Conservation (phyloP, 148 eudicot species). For the Pharnaceum exiguum region DNA sequence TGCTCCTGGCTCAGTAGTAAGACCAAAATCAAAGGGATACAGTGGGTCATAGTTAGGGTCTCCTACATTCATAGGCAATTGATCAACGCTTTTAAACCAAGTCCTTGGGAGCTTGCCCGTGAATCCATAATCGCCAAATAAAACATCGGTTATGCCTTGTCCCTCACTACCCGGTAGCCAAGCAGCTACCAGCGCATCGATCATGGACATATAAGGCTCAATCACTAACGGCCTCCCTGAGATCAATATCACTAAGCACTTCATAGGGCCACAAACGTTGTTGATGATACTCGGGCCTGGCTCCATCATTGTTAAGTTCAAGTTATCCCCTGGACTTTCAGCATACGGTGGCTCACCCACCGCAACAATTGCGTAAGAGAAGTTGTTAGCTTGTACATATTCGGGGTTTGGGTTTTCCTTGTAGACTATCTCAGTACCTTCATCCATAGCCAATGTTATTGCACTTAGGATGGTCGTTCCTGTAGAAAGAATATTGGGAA, state of each 20-base stretch:
- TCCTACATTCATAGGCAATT: slow-evolving; percentile 44
- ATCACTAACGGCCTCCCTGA: slow-evolving; percentile 51
- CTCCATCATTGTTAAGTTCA: slow-evolving; percentile 37
- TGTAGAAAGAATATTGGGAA: background rate
- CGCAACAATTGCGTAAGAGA: slow-evolving; percentile 53
- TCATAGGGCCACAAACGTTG: slow-evolving; percentile 28
- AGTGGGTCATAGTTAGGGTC: slow-evolving; percentile 42
- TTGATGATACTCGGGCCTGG: slow-evolving; percentile 31
- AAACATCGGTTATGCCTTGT: slow-evolving; percentile 35
- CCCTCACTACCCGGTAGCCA: slow-evolving; percentile 50
- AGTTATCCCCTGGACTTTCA: slow-evolving; percentile 34
- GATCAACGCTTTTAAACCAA: slow-evolving; percentile 43
- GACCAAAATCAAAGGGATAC: slow-evolving; percentile 43
- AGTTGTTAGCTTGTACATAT: slow-evolving; percentile 27
- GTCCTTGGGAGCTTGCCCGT: slow-evolving; percentile 36
- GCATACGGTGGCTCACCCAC: slow-evolving; percentile 58
- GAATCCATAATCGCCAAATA: slow-evolving; percentile 31
- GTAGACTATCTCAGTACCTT: slow-evolving; percentile 35
- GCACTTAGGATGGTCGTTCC: slow-evolving; percentile 23
- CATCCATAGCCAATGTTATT: slow-evolving; percentile 27
- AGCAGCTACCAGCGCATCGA: slow-evolving; percentile 46
- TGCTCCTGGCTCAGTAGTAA: slow-evolving; percentile 22
- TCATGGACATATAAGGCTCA: slow-evolving; percentile 28
- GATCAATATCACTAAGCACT: slow-evolving; percentile 43
- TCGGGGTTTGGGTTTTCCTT: slow-evolving; percentile 24